Base-by-base conservation (phyloP, 2,329 filamentous ascomycete species). In the Lizonia empirigonia region DNA sequence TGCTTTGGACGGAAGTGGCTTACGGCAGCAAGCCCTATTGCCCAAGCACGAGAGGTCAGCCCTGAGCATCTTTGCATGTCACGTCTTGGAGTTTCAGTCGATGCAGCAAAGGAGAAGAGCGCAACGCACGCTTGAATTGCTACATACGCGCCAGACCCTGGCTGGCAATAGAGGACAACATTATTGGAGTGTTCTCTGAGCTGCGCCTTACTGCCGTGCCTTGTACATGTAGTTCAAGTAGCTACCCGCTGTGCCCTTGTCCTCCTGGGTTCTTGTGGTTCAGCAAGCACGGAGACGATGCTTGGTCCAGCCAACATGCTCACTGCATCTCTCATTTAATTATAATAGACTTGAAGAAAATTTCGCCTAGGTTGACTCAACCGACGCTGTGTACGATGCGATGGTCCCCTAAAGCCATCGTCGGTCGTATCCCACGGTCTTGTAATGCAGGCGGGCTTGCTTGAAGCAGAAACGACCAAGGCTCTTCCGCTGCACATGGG, bases 41-140 rank as follows among this genome's bases (percentile, higher is more conserved):
- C 15, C 22, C 10, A 26, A 18, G n/a, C 24, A 19, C 38, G 45
- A 52, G 34, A 44, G 33, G 29, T 26, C 7, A 19, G 33, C 23
- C 22, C 18, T 45, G 24, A 24, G 27, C 15, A 32, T 38, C 27
- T 42, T 34, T 51, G 44, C 35, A 29, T 34, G 16, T 53, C 39
- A 19, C 30, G 19, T 36, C 10, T 39, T 12, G 32, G 30, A 22
- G 16, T 29, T 42, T 15, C 9, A 5, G 15, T 36, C 15, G 22
- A 4, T 34, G n/a, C 8, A 35, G 33, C 10, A 29, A 50, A 58
- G 62, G 59, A 67, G 62, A 63, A 63, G 48, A 56, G 63, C 64
- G 64, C 64, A 60, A 40, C 34, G 50, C 60, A 50, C 55, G 58
- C 37, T 38, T 37, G 29, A 18, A 26, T 27, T 38, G 10, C 26